A percentile compares a stretch with the other conserved stretches of the same genome.
Conservation (phyloP, 2,329 filamentous ascomycete genomes). For the Penicillium fuscoglaucum region DNA sequence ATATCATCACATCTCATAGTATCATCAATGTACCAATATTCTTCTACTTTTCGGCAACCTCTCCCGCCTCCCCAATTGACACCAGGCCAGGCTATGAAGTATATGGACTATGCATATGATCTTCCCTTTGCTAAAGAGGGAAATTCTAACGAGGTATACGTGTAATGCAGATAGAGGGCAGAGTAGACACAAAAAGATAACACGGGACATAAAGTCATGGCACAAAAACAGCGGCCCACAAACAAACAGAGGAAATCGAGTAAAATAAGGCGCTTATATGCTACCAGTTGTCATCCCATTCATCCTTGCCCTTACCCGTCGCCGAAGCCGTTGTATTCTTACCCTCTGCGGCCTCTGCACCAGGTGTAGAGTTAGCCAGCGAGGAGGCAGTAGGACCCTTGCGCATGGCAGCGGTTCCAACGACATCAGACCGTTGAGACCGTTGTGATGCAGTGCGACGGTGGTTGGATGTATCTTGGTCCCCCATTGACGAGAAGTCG, state of each 20-base stretch:
- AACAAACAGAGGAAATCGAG: not conserved
- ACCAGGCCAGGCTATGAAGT: not conserved
- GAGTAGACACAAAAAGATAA: slow-evolving; percentile 2
- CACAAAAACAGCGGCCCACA: not conserved
- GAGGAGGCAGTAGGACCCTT: slow-evolving; percentile 38
- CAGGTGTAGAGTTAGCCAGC: slow-evolving; percentile 23
- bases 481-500: slow-evolving; percentile 71
- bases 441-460: slow-evolving; percentile 30
- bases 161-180: not conserved
- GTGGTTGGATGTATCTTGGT: slow-evolving; percentile 27
- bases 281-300: slow-evolving; percentile 58
- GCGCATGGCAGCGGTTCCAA: slow-evolving; percentile 67
- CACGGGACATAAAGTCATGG: slow-evolving; percentile 4
- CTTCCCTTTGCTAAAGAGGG: not conserved
- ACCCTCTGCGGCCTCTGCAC: slow-evolving; percentile 22
- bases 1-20: not conserved
- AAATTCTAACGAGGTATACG: slow-evolving; percentile 7
- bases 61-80: not conserved
- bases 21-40: slow-evolving; percentile 7
- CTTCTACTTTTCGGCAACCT: not conserved
- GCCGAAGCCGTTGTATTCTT: slow-evolving; percentile 22
- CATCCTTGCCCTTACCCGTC: slow-evolving; percentile 52
- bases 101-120: not conserved
- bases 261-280: slow-evolving; percentile 3
- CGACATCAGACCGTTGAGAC: slow-evolving; percentile 46